Evolutionary conservation across 257 asterid genomes (phyloP).

Genomic region (Paraleonurus japonicus): DNA sequence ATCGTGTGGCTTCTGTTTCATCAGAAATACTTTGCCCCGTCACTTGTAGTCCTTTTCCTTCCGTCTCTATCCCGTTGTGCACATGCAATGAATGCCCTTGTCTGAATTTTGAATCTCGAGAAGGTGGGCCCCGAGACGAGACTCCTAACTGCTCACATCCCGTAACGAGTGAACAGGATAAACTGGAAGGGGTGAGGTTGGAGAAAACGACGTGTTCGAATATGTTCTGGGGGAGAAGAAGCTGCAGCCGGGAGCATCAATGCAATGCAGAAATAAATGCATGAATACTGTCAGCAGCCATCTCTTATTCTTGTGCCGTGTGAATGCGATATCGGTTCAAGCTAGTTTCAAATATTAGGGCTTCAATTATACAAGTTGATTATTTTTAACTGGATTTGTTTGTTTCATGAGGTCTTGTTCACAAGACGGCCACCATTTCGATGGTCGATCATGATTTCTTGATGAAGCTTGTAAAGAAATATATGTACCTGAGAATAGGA

Average conservation of each 20-base stretch:
- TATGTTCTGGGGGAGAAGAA: conserved; percentile 96
- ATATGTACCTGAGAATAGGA: conserved; percentile 11
- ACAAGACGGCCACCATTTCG: not conserved
- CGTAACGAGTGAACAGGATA: conserved; percentile 43
- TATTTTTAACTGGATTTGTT: conserved; percentile 15
- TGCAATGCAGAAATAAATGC: conserved; percentile 94
- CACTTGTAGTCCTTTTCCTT: conserved; percentile 93
- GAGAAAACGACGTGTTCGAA: conserved; percentile 77
- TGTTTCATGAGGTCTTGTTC: conserved; percentile 16
- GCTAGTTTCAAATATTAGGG: conserved; percentile 13
- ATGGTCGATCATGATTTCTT: not conserved
- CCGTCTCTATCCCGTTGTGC: conserved; percentile 81
- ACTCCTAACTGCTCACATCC: conserved; percentile 61
- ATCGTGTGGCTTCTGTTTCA: conserved; percentile 68
- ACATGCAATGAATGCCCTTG: conserved; percentile 81
- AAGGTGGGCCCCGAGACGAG: conserved; percentile 46
- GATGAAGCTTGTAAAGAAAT: conserved; percentile 31
- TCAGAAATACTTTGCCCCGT: conserved; percentile 77
- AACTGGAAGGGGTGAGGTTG: conserved; percentile 57
- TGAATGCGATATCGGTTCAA: not conserved
- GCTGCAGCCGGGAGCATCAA: conserved; percentile 94
- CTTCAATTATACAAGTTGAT: not conserved
- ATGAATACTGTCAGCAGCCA: conserved; percentile 22
- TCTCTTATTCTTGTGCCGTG: not conserved
- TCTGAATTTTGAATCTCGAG: conserved; percentile 62